These are phyloP conservation scores for Cephaloascus fragrans DNA, from an alignment of 805 yeast genomes.

Conservation along the genomic window DNA sequence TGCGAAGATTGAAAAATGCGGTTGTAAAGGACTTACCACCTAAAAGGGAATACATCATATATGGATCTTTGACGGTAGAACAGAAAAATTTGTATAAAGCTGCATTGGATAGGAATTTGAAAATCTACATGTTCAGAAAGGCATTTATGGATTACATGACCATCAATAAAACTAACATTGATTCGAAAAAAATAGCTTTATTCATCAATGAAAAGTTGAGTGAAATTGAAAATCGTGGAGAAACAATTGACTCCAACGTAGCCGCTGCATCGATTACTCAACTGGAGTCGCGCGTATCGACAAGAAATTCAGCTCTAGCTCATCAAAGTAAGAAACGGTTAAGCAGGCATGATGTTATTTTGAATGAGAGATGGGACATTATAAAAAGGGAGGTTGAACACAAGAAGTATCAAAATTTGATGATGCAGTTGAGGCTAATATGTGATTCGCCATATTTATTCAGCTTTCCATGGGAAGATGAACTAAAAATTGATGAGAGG, in stretches of 20 bases:
- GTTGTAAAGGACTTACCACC: slow-evolving; percentile 62
- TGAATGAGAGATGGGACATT: slow-evolving; percentile 7
- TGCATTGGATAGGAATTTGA: slow-evolving; percentile 36
- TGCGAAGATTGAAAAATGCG: slow-evolving; percentile 71
- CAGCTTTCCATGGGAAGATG: slow-evolving; percentile 66
- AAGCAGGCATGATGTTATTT: slow-evolving; percentile 6
- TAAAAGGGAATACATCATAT: slow-evolving; percentile 80
- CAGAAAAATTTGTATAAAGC: slow-evolving; percentile 58
- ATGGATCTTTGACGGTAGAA: slow-evolving; percentile 50
- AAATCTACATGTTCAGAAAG: slow-evolving; percentile 31
- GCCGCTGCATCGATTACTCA: neutral
- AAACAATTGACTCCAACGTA: neutral
- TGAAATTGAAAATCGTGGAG: neutral
- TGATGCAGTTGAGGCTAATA: slow-evolving; percentile 78
- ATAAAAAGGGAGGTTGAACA: slow-evolving; percentile 20
- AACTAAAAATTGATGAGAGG: slow-evolving; percentile 17
- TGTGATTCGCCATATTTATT: slow-evolving; percentile 83
- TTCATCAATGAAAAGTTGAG: neutral
- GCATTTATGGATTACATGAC: slow-evolving; percentile 42
- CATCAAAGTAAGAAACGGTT: neutral
- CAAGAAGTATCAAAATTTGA: slow-evolving; percentile 51
- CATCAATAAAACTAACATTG: slow-evolving; percentile 15
- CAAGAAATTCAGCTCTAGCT: neutral
- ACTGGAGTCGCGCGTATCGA: too few relatives aligned
- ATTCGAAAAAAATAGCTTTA: neutral